Conservation (phyloP, 2,329 filamentous ascomycete species). For the Hypoxylon rubiginosum region DNA sequence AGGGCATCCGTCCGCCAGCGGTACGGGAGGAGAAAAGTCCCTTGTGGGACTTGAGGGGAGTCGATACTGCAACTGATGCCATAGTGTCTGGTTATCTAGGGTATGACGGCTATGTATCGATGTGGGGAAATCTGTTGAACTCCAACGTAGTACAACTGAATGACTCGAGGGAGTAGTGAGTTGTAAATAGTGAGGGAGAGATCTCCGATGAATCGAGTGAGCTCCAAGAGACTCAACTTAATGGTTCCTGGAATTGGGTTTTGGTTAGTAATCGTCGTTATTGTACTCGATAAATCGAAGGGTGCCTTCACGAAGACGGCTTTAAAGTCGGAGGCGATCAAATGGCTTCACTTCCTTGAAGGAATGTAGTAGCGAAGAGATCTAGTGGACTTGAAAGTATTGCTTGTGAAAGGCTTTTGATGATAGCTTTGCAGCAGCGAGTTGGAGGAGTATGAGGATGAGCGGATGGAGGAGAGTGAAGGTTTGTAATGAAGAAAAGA, state of each 20-base stretch:
- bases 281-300: constrained; percentile 64
- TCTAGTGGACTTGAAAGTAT: constrained; percentile 60
- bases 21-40: constrained; percentile 93
- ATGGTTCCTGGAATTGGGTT: constrained; percentile 66
- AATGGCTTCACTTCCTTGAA: constrained; percentile 51
- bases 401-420: constrained; percentile 51
- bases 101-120: constrained; percentile 57
- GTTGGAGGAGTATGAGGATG: constrained; percentile 30
- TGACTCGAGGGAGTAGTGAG: constrained; percentile 59
- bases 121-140: constrained; percentile 49
- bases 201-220: constrained; percentile 62
- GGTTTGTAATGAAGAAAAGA: constrained; percentile 44
- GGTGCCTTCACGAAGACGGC: constrained; percentile 58
- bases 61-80: constrained; percentile 87
- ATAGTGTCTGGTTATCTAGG: constrained; percentile 64
- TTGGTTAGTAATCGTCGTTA: constrained; percentile 61
- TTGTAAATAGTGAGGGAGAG: constrained; percentile 46
- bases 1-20: constrained; percentile 92
- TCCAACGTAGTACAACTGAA: constrained; percentile 64
- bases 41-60: constrained; percentile 94
- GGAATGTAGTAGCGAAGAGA: constrained; percentile 57
- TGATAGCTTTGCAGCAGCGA: constrained; percentile 43
- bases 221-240: constrained; percentile 72
- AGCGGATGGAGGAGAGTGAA: constrained; percentile 39
- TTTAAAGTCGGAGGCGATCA: constrained; percentile 63